Evolutionary conservation across 148 eudicot species (phyloP).

Genomic region (Rhododendron williamsianum): DNA sequence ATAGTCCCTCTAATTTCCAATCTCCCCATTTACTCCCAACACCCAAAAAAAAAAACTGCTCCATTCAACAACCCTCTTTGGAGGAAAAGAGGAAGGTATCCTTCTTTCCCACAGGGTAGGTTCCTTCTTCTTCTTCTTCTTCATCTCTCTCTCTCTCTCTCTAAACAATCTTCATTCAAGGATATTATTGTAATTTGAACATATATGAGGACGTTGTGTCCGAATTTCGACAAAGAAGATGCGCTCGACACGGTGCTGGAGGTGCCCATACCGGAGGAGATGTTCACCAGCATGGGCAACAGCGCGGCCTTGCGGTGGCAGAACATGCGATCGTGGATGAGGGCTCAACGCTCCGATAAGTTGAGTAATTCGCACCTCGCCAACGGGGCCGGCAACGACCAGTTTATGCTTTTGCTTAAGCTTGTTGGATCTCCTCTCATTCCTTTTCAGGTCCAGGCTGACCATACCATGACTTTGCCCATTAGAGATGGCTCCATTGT

Average conservation of each 20-base stretch:
- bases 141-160: background rate
- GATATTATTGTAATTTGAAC: background rate
- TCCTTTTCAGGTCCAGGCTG: slow-evolving; percentile 33
- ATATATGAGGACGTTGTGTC: slow-evolving; percentile 40
- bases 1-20: background rate
- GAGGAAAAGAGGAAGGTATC: slow-evolving; percentile 14
- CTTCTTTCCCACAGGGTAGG: background rate
- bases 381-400: slow-evolving; percentile 21
- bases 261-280: slow-evolving; percentile 57
- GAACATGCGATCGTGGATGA: slow-evolving; percentile 40
- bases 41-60: background rate
- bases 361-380: background rate
- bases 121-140: background rate
- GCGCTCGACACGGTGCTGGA: slow-evolving; percentile 54
- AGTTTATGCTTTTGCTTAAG: slow-evolving; percentile 39
- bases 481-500: slow-evolving; percentile 39
- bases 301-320: slow-evolving; percentile 40
- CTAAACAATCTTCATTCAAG: background rate
- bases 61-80: background rate
- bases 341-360: slow-evolving; percentile 27
- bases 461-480: slow-evolving; percentile 25
- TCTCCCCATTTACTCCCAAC: background rate
- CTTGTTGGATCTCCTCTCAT: slow-evolving; percentile 43
- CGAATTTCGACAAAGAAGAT: slow-evolving; percentile 42
- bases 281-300: slow-evolving; percentile 40